These are phyloP conservation scores for Sicyos edulis DNA, from an alignment of 306 rosid species.

Conservation along the genomic window DNA sequence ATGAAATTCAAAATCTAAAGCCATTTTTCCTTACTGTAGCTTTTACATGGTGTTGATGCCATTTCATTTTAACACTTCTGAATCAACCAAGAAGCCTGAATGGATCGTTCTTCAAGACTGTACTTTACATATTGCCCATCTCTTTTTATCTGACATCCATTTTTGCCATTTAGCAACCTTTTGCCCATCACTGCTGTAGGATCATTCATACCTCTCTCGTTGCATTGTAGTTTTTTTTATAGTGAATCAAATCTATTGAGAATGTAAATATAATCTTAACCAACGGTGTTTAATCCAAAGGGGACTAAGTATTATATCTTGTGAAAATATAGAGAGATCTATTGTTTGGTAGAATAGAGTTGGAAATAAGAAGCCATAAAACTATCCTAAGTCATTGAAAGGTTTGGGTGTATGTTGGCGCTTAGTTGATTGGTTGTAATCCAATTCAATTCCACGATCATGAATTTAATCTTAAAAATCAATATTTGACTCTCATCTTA, in stretches of 20 bases:
- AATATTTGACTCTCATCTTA: no score
- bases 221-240: neutral
- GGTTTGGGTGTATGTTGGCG: no score
- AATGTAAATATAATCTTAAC: neutral
- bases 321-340: no score
- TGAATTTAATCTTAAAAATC: no score
- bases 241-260: neutral
- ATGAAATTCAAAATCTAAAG: constrained; percentile 6
- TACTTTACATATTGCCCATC: constrained; percentile 4
- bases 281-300: neutral
- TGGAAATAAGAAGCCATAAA: no score
- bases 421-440: no score
- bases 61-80: constrained; percentile 17
- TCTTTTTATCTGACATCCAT: neutral
- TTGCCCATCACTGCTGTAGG: neutral
- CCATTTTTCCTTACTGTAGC: constrained; percentile 17
- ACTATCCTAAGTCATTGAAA: no score
- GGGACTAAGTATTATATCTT: neutral
- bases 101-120: constrained; percentile 17
- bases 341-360: no score
- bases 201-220: neutral
- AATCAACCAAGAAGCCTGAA: constrained; percentile 14
- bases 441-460: no score
- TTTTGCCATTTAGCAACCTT: neutral
- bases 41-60: constrained; percentile 13